Evolutionary conservation across 345 rosid species (phyloP).

Genomic region (Syzygium jambos): DNA sequence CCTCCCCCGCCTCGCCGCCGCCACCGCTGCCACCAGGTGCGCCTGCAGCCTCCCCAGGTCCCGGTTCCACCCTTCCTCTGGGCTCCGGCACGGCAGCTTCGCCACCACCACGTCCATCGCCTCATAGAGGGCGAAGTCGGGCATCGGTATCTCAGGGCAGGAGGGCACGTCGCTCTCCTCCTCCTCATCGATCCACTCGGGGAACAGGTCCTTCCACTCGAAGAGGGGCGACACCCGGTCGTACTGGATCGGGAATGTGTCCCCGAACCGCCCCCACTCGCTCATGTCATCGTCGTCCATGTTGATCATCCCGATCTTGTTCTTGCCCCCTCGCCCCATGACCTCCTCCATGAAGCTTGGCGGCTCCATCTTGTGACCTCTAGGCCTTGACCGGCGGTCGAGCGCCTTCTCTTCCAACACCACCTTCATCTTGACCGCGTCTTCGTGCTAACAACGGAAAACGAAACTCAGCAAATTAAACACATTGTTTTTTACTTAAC

Average conservation of each 20-base stretch:
- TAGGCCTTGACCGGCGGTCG: not conserved
- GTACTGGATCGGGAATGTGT: conserved; percentile 33
- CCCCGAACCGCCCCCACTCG: conserved; percentile 52
- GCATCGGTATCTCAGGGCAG: conserved; percentile 92
- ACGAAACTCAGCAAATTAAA: not conserved
- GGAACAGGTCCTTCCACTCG: conserved; percentile 74
- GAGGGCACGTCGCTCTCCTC: conserved; percentile 57
- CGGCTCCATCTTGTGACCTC: conserved; percentile 43
- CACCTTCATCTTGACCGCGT: conserved; percentile 55
- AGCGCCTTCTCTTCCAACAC: conserved; percentile 23
- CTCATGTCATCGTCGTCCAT: conserved; percentile 58
- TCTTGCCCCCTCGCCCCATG: conserved; percentile 33
- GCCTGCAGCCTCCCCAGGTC: conserved; percentile 80
- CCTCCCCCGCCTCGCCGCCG: conserved; percentile 53
- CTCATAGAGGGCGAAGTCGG: conserved; percentile 32
- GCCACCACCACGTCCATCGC: conserved; percentile 67
- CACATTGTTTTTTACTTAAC: not conserved
- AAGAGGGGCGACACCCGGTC: conserved; percentile 53
- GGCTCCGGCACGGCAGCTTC: conserved; percentile 66
- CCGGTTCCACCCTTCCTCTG: conserved; percentile 78
- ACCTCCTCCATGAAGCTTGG: conserved; percentile 50
- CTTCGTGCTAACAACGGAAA: conserved; percentile 30
- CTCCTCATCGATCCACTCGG: conserved; percentile 98
- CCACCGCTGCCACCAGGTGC: conserved; percentile 58
- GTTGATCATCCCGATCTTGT: conserved; percentile 77